Evolutionary conservation across 306 rosid species (phyloP).

Genomic region (Fagus crenata): DNA sequence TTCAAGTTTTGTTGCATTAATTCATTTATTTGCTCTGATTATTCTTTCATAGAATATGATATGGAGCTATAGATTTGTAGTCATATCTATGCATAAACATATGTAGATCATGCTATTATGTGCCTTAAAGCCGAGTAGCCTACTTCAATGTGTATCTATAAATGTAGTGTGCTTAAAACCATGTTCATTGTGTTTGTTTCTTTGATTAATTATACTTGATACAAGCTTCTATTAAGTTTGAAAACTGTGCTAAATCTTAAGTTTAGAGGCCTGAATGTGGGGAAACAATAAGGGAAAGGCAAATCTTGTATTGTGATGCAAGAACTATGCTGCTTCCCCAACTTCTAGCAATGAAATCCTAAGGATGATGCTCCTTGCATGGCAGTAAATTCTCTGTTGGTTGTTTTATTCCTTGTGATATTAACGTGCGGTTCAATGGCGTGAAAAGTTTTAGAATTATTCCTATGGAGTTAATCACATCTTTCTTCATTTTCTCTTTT

Average conservation of each 20-base stretch:
- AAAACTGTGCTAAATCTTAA: neutral
- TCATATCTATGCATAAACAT: no score
- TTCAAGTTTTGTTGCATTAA: no score
- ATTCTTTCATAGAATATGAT: no score
- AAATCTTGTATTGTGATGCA: neutral
- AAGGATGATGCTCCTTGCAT: neutral
- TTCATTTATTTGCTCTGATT: no score
- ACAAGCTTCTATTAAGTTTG: neutral
- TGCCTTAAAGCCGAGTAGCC: neutral
- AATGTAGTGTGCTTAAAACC: neutral
- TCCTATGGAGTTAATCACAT: neutral
- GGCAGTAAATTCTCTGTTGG: neutral
- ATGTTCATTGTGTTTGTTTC: neutral
- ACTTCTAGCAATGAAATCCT: neutral
- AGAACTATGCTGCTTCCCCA: neutral
- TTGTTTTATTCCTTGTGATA: neutral
- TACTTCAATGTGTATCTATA: neutral
- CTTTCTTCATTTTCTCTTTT: conserved; percentile 37
- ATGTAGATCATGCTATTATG: neutral
- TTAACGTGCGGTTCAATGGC: neutral
- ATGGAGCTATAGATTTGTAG: no score
- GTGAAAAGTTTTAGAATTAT: neutral
- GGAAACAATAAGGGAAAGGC: neutral
- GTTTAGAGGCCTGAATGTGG: neutral
- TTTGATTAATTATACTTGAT: neutral